Evolutionary conservation across 176 grass and related monocot species (phyloP), one percentile per base, ranked within the genome.

Genomic region (Cocos nucifera): DNA sequence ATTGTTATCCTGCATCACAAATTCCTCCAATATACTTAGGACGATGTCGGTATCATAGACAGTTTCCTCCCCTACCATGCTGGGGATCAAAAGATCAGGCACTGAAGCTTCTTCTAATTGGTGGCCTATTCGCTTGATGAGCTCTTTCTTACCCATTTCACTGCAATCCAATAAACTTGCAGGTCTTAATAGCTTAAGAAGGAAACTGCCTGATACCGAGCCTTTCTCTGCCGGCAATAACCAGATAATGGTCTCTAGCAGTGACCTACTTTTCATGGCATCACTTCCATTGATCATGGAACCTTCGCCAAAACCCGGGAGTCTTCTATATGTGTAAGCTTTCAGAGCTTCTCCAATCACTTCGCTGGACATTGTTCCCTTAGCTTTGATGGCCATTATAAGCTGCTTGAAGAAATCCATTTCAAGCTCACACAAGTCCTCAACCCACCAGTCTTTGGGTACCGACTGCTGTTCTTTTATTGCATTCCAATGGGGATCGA

Each of bases 371-470:
- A 86, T 73, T 73, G 60, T 85, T 6, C 66, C 79, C 70, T 86
- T 92, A 49, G 78, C 17, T 50, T 83, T 98, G 57, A 98, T 83
- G 25, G 81, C 81, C 57, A 74, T 62, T 65, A 92, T 86, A 69
- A 98, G 60, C 66, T 85, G 76, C 66, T 83, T 88, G 61, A 80
- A 98, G 30, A 73, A 71, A 73, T 92, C 93, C n/a, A 92, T 85
- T 61, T 85, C 87, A 0, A 98, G 77, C 64, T 92, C 79, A 3
- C 73, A 83, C 25, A 98, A 76, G 77, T 98, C 87, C 64, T 98
- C 93, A 17, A 88, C 81, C 87, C 87, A 98, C 93, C 93, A 98
- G 65, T 98, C 93, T 61, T 88, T 91, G 16, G 93, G 93, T 50
- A 98, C 93, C 29, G 22, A 71, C 17, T 71, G 75, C 23, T 86